Base-by-base conservation (phyloP, 768 basidiomycete genomes). In the Mycena venus region DNA sequence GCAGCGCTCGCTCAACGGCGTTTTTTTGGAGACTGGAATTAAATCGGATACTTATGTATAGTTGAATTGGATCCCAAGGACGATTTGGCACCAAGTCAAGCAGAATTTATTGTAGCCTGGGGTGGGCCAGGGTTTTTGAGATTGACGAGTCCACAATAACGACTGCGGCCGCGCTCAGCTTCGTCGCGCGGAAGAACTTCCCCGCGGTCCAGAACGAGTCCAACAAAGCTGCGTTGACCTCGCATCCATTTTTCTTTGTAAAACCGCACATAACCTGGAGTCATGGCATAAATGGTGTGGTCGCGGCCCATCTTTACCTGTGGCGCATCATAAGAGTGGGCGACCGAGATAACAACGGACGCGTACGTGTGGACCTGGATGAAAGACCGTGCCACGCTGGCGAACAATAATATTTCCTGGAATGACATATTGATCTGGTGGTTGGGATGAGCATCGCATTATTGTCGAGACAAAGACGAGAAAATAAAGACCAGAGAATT, bases 391-490 rank as follows among this genome's bases (percentile, higher is more conserved):
- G 11, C 98, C 98, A 75, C 98, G 90, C 83, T 99, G 98, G 55
- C 98, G 91, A 36, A 99, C 92, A 80, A 99, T 95, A 78, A 99
- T 99, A 86, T 98, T 96, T 51, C 98, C 98, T 11, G 98, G 96
- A 29, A 95, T 90, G 29, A 99, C 97, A 83, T 89, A 90, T 84
- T 99, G 93, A 81, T 98, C 98, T 99, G 73, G 61, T 99, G 73
- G 60, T 70, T 70, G 12, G 14, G 67, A 55, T 63, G 61, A 61
- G 58, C 66, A 70, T 27, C 65, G 40, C 23, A 12, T 3, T 62
- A 11, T n/a, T 5, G 6, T 34, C 11, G 25, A n/a, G 44, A 65
- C 40, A 64, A 40, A n/a, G 68, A 14, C 10, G 42, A 21, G 21
- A 7, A 27, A 17, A 25, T 32, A 80, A 89, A 71, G 75, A 95